Conservation (phyloP, 83 land plant genomes). For the Thuja plicata region DNA sequence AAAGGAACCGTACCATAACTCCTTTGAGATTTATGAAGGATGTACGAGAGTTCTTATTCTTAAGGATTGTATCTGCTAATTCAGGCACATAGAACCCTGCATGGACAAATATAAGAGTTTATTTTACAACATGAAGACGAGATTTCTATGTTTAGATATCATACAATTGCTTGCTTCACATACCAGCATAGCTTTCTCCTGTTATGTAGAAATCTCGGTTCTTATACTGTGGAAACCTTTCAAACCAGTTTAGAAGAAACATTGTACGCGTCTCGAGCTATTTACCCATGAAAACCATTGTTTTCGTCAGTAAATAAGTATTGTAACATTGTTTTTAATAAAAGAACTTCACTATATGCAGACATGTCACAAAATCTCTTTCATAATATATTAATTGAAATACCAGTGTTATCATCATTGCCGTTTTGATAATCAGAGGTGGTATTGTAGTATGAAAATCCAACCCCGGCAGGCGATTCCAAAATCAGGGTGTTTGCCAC, state of each 20-base stretch:
- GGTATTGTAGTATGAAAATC: slow-evolving; percentile 49
- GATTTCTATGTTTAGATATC: too few relatives aligned
- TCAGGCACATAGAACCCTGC: slow-evolving; percentile 39
- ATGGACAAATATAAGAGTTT: too few relatives aligned
- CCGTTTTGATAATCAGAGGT: slow-evolving; percentile 18
- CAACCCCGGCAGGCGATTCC: slow-evolving; percentile 59
- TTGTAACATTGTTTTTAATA: background rate
- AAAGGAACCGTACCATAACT: slow-evolving; percentile 20
- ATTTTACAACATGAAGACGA: too few relatives aligned
- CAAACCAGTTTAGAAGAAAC: background rate
- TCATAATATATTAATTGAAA: background rate
- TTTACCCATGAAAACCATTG: background rate
- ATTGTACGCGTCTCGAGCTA: background rate
- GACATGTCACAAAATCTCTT: too few relatives aligned
- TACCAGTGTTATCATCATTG: slow-evolving; percentile 23
- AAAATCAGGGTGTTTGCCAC: slow-evolving; percentile 52
- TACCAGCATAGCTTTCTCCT: background rate
- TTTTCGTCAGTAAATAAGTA: too few relatives aligned
- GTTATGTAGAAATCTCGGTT: background rate
- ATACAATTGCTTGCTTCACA: background rate
- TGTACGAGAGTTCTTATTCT: slow-evolving; percentile 5
- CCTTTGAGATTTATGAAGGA: slow-evolving; percentile 30
- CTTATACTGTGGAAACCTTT: background rate
- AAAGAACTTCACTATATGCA: background rate
- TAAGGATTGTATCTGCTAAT: slow-evolving; percentile 17